phyloP scores from a whole-genome alignment of 1,139 yeast species.

The Taphrina betulina region DNA sequence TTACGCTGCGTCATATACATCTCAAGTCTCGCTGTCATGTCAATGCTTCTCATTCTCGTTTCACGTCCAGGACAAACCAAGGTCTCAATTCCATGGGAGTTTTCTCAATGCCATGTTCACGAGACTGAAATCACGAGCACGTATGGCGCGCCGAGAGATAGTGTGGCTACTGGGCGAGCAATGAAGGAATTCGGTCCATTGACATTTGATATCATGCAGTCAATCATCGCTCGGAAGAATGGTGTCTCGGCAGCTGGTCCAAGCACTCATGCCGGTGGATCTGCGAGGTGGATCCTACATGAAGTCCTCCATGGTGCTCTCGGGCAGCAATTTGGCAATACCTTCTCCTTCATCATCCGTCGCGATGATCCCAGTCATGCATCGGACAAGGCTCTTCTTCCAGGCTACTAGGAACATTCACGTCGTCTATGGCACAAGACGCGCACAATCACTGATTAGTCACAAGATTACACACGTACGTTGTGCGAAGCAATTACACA shows the following conservation, averaged over 20 bases:
- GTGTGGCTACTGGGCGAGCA: constrained; percentile 15
- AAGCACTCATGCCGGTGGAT: not conserved
- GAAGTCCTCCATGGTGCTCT: constrained; percentile 21
- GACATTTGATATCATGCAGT: constrained; percentile 12
- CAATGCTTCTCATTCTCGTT: constrained; percentile 1
- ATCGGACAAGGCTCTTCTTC: not conserved
- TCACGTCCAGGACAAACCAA: constrained; percentile 14
- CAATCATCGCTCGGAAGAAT: constrained; percentile 14
- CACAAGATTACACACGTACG: not conserved
- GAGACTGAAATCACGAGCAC: constrained; percentile 8
- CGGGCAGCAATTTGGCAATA: constrained; percentile 1
- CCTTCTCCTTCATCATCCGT: constrained; percentile 17
- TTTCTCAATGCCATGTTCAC: constrained; percentile 18
- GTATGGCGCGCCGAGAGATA: constrained; percentile 1
- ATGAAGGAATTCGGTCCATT: constrained; percentile 14
- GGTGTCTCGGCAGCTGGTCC: not conserved
- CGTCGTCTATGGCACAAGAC: not conserved
- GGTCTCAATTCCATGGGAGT: constrained; percentile 7
- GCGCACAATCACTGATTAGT: too few relatives aligned
- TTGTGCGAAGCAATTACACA: too few relatives aligned
- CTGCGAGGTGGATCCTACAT: constrained; percentile 9
- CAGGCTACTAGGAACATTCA: not conserved
- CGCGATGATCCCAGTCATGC: not conserved
- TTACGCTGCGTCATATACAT: too few relatives aligned
- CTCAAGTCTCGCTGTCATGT: too few relatives aligned